Evolutionary conservation across 2,329 filamentous ascomycete genomes (phyloP).

Genomic region (Ophiostoma pallidulum): DNA sequence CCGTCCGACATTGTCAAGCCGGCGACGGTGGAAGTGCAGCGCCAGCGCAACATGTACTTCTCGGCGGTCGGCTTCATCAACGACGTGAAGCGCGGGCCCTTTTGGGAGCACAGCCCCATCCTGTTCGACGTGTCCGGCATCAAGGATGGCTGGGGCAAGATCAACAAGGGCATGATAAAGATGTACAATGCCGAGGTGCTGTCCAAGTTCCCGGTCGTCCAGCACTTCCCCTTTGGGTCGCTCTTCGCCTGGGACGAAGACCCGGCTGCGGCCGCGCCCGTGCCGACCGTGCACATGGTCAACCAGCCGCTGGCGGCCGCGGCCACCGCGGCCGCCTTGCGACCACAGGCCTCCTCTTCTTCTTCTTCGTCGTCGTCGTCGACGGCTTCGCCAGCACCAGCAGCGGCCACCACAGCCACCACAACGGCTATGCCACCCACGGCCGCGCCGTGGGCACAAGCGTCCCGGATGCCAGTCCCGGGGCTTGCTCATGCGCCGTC

Average conservation of each 20-base stretch:
- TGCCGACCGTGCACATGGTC: slow-evolving; percentile 46
- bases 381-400: background rate
- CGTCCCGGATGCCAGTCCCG: slow-evolving; percentile 19
- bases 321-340: background rate
- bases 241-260: slow-evolving; percentile 70
- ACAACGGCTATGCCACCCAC: slow-evolving; percentile 7
- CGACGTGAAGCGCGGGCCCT: slow-evolving; percentile 91
- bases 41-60: slow-evolving; percentile 77
- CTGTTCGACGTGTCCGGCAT: slow-evolving; percentile 92
- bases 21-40: slow-evolving; percentile 54
- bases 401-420: background rate
- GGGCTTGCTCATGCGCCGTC: background rate
- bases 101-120: slow-evolving; percentile 95
- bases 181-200: slow-evolving; percentile 98
- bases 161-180: slow-evolving; percentile 98
- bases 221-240: slow-evolving; percentile 80
- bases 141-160: slow-evolving; percentile 91
- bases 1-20: slow-evolving; percentile 59
- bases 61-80: slow-evolving; percentile 94
- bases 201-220: slow-evolving; percentile 95
- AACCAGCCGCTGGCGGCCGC: slow-evolving; percentile 36
- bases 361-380: too few species aligned
- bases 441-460: slow-evolving; percentile 22
- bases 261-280: slow-evolving; percentile 43
- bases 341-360: background rate